Base-by-base conservation (phyloP, 805 yeast species). In the Candida ulmi region DNA sequence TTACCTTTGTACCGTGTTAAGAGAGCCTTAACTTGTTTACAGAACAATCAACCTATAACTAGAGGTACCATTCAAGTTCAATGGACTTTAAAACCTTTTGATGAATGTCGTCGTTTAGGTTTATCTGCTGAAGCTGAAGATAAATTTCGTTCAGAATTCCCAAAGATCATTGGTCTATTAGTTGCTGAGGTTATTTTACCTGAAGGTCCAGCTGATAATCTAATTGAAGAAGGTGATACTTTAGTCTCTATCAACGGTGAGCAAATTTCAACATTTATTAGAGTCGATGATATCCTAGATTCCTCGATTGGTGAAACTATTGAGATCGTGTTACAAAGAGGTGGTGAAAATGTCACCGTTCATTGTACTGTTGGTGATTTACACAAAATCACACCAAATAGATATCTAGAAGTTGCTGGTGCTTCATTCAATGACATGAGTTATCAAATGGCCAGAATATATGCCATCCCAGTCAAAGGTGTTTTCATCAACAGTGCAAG, bases 21-120 rank as follows among this genome's bases (percentile, higher is more conserved):
- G 44, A 75, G 97, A 47, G 96, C 96, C 0, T 71, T 90, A 47
- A 66, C 66, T 44, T 86, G 95, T 52, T 63, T 88, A 18, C 95
- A 85, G 58, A 52, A 62, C 3, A 55, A 61, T 0, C 41, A 59
- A 34, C 78, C 81, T 1, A 78, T 90, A 30, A 78, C 95, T 0
- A 75, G 97, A 64, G 97, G 97, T 45, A 88, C 95, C 2, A 85
- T 90, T 40, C 96, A 90, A 63, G 87, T 82, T 2, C 95, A 86
- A 52, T 90, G 96, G 95, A 62, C 74, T 35, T 65, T 88, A 48
- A 83, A 80, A 52, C 96, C 97, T 1, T 90, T 74, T 54, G 96
- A 90, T 52, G 95, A 86, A 60, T 90, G 97, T 66, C 75, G 85
- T 53, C 74, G 97, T 52, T 69, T 90, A 41, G 97, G 97, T 0